These are phyloP conservation scores for Aaosphaeria pasadenensis DNA, from an alignment of 2,329 filamentous ascomycete species.

Conservation along the genomic window DNA sequence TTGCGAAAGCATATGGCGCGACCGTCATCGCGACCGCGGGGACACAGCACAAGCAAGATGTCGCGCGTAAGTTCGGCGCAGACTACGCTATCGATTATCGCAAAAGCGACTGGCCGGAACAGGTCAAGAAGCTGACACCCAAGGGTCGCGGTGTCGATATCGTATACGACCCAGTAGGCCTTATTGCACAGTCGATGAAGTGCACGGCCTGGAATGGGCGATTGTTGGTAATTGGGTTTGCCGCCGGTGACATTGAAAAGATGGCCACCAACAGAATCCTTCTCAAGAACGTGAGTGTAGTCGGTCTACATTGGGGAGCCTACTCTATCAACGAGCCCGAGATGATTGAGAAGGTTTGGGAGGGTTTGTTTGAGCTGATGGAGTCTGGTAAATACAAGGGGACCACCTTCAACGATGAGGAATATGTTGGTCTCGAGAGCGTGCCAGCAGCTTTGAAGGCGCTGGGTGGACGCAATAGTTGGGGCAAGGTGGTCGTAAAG, in stretches of 20 bases:
- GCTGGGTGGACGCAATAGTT: slow-evolving; percentile 77
- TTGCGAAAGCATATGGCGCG: slow-evolving; percentile 88
- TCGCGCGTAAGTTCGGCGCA: slow-evolving; percentile 78
- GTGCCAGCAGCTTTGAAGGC: slow-evolving; percentile 74
- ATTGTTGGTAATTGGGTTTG: slow-evolving; percentile 85
- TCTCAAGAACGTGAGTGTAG: slow-evolving; percentile 87
- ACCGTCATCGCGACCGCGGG: slow-evolving; percentile 92
- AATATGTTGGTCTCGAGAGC: slow-evolving; percentile 78
- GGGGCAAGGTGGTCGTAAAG: slow-evolving; percentile 94
- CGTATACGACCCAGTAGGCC: slow-evolving; percentile 89
- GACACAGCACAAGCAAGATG: slow-evolving; percentile 71
- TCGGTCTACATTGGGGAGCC: slow-evolving; percentile 89
- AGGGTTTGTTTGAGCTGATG: slow-evolving; percentile 76
- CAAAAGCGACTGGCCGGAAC: slow-evolving; percentile 58
- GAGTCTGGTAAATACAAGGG: slow-evolving; percentile 73
- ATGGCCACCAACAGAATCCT: slow-evolving; percentile 89
- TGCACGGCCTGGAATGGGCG: slow-evolving; percentile 93
- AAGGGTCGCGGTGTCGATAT: slow-evolving; percentile 77
- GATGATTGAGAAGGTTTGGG: slow-evolving; percentile 72
- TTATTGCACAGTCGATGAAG: slow-evolving; percentile 84
- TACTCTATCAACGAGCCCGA: slow-evolving; percentile 73
- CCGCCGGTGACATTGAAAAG: slow-evolving; percentile 83
- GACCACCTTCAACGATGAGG: slow-evolving; percentile 77
- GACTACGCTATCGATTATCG: slow-evolving; percentile 80
- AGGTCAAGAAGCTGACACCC: slow-evolving; percentile 76